phyloP scores from a whole-genome alignment of 768 basidiomycete species.

The Lepiota venenata region DNA sequence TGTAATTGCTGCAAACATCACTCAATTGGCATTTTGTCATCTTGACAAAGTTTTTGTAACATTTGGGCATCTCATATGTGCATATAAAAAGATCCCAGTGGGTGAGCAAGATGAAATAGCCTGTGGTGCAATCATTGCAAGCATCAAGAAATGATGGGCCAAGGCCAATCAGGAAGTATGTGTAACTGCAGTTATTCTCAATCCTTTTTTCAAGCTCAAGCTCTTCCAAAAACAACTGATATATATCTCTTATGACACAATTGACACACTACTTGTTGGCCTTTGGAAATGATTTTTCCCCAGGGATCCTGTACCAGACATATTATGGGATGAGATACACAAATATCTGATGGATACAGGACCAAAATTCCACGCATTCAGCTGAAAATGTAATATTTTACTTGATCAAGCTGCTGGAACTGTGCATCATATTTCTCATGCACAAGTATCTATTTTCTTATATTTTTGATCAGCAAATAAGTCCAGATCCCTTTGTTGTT shows the following conservation, averaged over 20 bases:
- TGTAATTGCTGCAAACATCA: conserved; percentile 3
- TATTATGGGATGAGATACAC: neutral
- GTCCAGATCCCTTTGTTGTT: conserved; percentile 15
- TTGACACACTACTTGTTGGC: neutral
- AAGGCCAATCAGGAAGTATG: conserved; percentile 16
- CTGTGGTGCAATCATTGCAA: conserved; percentile 7
- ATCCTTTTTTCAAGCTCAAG: conserved; percentile 5
- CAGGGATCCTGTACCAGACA: neutral
- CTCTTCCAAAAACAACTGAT: neutral
- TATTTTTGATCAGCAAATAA: too few species aligned
- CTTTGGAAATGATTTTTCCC: conserved; percentile 5
- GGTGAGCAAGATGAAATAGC: conserved; percentile 2
- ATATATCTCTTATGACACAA: neutral
- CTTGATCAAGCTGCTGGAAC: too few species aligned
- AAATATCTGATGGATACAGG: neutral
- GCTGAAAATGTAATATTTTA: too few species aligned
- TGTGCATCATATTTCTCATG: too few species aligned
- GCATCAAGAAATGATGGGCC: conserved; percentile 16
- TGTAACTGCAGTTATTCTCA: conserved; percentile 15
- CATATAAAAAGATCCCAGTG: neutral
- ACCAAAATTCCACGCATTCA: neutral
- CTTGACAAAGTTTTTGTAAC: conserved; percentile 5
- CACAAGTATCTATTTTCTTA: too few species aligned
- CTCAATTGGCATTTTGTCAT: conserved; percentile 4
- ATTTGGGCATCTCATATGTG: conserved; percentile 8